Conservation (phyloP, 2,329 filamentous ascomycete genomes). For the Septoria linicola region DNA sequence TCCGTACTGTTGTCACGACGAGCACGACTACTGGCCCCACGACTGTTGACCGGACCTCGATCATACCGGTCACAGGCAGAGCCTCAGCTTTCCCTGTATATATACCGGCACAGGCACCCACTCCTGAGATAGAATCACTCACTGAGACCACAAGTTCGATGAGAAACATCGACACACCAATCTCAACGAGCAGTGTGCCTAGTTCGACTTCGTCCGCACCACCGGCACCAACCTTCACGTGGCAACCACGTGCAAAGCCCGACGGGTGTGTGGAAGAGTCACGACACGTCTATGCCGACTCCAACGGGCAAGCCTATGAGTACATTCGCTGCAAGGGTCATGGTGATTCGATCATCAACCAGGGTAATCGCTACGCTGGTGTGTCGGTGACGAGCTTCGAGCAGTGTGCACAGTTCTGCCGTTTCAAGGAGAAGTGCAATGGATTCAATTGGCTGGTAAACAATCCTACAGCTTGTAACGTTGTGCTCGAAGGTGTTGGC, state of each 20-base stretch:
- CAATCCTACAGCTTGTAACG: neutral
- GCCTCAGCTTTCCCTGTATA: constrained; percentile 2
- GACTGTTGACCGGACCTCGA: constrained; percentile 1
- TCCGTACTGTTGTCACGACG: neutral
- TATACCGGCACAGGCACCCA: neutral
- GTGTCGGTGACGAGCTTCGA: neutral
- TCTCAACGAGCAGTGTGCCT: too few species aligned
- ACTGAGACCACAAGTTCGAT: too few species aligned
- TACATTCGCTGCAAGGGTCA: constrained; percentile 6
- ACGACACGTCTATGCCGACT: constrained; percentile 8
- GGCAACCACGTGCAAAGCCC: neutral
- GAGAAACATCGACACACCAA: too few species aligned
- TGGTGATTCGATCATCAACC: neutral
- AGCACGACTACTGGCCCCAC: neutral
- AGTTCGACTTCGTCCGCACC: too few species aligned
- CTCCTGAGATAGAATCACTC: constrained; percentile 4
- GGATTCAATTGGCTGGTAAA: constrained; percentile 7
- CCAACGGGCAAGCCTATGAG: constrained; percentile 3
- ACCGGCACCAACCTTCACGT: neutral
- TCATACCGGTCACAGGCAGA: neutral
- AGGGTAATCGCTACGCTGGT: neutral
- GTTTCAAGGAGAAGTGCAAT: neutral
- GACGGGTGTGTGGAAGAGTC: neutral
- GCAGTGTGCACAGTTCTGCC: constrained; percentile 6
- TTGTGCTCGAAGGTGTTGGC: constrained; percentile 1